Base-by-base conservation (phyloP, 1,139 yeast species). In the Blastobotrys elegans region DNA sequence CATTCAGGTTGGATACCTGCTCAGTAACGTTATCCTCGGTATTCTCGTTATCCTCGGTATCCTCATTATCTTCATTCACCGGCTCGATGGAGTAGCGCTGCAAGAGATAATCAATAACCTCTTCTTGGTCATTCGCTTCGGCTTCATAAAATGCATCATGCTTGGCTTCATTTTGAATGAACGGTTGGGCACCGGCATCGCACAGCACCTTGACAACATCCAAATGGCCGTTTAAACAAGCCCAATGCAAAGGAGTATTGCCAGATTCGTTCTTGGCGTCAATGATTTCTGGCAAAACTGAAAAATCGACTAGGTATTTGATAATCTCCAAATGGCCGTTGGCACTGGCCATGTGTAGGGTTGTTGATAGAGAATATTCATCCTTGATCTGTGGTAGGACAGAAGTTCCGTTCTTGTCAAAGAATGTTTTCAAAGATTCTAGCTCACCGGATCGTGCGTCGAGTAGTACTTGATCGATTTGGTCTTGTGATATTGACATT, bases 221-320 rank as follows among this genome's bases (percentile, higher is more conserved):
- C 52, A 87, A 67, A 58, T 89, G 92, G 1, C 97, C 97, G 60
- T 86, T 89, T 56, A 80, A 76, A 0, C 95, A 77, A 0, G 97
- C 97, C 98, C 98, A 92, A 65, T 92, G 97, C 53, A 92, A 73
- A 0, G 97, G 84, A 0, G 98, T 89, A 64, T 92, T 92, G 3
- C 97, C 97, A 27, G 84, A 79, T 41, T 79, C 84, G 64, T 92
- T 92, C 49, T 71, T 74, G 21, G 72, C 68, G 48, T 79, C 74
- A 43, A 82, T 68, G 20, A 26, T 64, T 66, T 33, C 78, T 5
- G 30, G 21, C 8, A 32, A 72, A 73, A 48, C 68, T 18, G 50
- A 49, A 31, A 80, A 62, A 1, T 77, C 71, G 39, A 88, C 63
- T 40, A 88, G 69, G 60, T 76, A 84, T 57, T 77, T 66, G 30